A percentile compares a stretch with the other conserved stretches of the same genome.
Conservation (phyloP, 1,284 basidiomycete species). For the Cryptococcus sp. region DNA sequence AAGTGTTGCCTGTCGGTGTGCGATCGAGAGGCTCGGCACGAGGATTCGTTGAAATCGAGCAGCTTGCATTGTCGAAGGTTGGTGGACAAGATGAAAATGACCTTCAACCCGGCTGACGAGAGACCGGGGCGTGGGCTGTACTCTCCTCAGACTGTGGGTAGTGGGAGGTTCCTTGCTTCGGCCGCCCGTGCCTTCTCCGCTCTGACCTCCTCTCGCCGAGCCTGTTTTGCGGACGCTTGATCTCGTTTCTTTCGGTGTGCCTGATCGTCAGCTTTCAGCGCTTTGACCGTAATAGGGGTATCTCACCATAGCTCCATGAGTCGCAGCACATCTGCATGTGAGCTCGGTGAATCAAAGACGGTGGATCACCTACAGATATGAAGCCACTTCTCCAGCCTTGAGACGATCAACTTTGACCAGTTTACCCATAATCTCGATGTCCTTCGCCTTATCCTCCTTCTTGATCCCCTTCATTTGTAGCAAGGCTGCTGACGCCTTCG, state of each 20-base stretch:
- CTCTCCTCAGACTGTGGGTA: conserved; percentile 7
- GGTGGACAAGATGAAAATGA: too few species aligned
- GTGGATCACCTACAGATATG: conserved; percentile 20
- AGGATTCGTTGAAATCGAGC: too few species aligned
- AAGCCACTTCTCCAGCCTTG: conserved; percentile 27
- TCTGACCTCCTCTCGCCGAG: neutral
- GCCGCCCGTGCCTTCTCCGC: conserved; percentile 12
- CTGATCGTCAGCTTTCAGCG: conserved; percentile 4
- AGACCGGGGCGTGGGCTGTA: too few species aligned
- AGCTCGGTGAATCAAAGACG: neutral
- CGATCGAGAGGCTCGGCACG: too few species aligned
- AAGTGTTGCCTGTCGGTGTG: too few species aligned
- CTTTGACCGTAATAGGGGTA: neutral
- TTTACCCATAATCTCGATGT: conserved; percentile 18
- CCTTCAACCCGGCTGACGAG: too few species aligned
- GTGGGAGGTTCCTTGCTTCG: conserved; percentile 11
- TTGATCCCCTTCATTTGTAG: conserved; percentile 52
- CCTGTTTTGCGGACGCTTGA: conserved; percentile 7
- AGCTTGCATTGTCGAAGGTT: too few species aligned
- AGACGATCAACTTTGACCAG: conserved; percentile 10
- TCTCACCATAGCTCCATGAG: conserved; percentile 32
- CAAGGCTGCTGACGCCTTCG: conserved; percentile 63
- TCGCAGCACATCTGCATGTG: conserved; percentile 17
- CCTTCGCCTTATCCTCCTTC: neutral
- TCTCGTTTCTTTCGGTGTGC: conserved; percentile 8